Conservation (phyloP, 2,329 filamentous ascomycete genomes). For the Lachnellula suecica region DNA sequence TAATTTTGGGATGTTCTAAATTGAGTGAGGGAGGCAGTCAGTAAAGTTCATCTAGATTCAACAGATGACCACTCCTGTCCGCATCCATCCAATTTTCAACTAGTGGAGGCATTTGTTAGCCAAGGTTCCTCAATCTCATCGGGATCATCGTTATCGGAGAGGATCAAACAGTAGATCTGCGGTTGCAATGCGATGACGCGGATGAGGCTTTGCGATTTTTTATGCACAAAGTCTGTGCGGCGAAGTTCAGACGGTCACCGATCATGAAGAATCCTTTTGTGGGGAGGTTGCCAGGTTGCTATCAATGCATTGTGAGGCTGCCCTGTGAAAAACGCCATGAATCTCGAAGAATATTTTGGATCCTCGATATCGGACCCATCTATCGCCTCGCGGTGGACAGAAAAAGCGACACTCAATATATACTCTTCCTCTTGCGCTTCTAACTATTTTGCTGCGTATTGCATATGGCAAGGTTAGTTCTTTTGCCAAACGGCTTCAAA, state of each 20-base stretch:
- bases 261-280: conserved; percentile 2
- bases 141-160: background rate
- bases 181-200: conserved; percentile 5
- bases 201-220: background rate
- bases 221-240: conserved; percentile 11
- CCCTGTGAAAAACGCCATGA: conserved; percentile 1
- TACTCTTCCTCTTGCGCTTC: too few species aligned
- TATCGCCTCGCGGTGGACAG: conserved; percentile 1
- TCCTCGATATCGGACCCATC: conserved; percentile 10
- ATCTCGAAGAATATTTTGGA: conserved; percentile 9
- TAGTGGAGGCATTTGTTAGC: too few species aligned
- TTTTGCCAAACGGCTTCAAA: too few species aligned
- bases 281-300: conserved; percentile 8
- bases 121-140: background rate
- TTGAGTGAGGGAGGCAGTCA: too few species aligned
- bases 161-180: background rate
- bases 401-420: too few species aligned
- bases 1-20: too few species aligned
- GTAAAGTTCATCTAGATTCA: too few species aligned
- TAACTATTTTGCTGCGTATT: too few species aligned
- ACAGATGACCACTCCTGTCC: too few species aligned
- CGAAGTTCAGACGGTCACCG: background rate
- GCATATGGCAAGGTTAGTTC: too few species aligned
- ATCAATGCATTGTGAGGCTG: conserved; percentile 12
- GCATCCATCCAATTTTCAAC: too few species aligned